A percentile compares a stretch with the other conserved stretches of the same genome.
Evolutionary conservation across 2,329 filamentous ascomycete genomes (phyloP).

Genomic region (Diplocarpon rosae): DNA sequence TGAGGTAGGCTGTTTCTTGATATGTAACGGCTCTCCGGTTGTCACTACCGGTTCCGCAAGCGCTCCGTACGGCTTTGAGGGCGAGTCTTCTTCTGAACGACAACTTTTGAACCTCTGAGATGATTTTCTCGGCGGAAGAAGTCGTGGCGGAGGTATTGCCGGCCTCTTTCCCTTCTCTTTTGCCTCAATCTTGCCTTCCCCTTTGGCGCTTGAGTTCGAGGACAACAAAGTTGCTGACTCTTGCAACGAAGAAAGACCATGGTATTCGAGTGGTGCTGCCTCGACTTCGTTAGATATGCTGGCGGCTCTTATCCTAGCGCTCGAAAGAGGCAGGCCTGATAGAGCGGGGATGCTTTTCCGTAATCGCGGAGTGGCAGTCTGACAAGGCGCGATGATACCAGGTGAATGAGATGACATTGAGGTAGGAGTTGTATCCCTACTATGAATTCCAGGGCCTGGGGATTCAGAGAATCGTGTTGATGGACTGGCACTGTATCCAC

Average conservation of each 20-base stretch:
- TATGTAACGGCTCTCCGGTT: slow-evolving; percentile 12
- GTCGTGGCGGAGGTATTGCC: slow-evolving; percentile 43
- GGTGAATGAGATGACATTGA: slow-evolving; percentile 69
- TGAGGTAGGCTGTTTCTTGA: neutral
- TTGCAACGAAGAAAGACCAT: slow-evolving; percentile 52
- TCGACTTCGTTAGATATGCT: slow-evolving; percentile 43
- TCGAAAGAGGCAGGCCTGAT: slow-evolving; percentile 43
- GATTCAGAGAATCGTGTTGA: slow-evolving; percentile 69
- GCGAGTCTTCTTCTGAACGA: slow-evolving; percentile 30
- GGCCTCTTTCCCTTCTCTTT: slow-evolving; percentile 36
- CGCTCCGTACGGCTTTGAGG: slow-evolving; percentile 30
- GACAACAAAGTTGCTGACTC: slow-evolving; percentile 65
- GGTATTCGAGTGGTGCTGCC: slow-evolving; percentile 35
- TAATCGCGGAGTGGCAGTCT: slow-evolving; percentile 31
- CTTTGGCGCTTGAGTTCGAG: slow-evolving; percentile 56
- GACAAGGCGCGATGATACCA: slow-evolving; percentile 39
- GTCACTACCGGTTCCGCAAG: slow-evolving; percentile 13
- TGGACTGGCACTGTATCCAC: slow-evolving; percentile 56
- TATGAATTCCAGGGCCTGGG: slow-evolving; percentile 57
- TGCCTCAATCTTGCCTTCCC: slow-evolving; percentile 34
- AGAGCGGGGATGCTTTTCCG: slow-evolving; percentile 45
- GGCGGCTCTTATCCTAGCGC: slow-evolving; percentile 40
- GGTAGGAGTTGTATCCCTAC: slow-evolving; percentile 67
- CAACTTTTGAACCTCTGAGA: slow-evolving; percentile 41
- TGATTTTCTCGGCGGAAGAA: slow-evolving; percentile 50